Base-by-base conservation (phyloP, 1,284 basidiomycete genomes). In the Rhodotorula sp. region DNA sequence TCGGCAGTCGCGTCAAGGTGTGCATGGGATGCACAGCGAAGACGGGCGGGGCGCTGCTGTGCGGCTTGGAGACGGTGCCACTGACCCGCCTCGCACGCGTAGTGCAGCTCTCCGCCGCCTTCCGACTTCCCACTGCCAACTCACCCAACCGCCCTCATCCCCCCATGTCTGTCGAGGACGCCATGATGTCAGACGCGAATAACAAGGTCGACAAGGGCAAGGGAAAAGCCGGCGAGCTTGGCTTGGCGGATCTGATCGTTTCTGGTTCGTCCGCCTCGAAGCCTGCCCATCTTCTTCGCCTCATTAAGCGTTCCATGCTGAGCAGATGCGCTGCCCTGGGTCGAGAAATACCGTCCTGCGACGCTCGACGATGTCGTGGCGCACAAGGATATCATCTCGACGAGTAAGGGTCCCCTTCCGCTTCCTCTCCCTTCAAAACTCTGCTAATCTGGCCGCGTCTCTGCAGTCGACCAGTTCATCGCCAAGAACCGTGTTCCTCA, bases 401-500 rank as follows among this genome's bases (percentile, higher is more conserved):
- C 94, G 13, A 94, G 94, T 96, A 75, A 24, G 62, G 46, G 10
- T 17, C 2, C n/a, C 4, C 51, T 24, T 19, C 7, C 17, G 29
- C 27, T 29, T 22, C 22, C 36, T 22, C 27, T 15, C 51, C 1
- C 3, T 9, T 2, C 0, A 17, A 24, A 27, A 29, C n/a, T 10
- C 27, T 46, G 22, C 46, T 24, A 2, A 5, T 19, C 17, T 29
- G 1, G 6, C n/a, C 46, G 17, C 10, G 10, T 27, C 39, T 17
- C n/a, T 71, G 19, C 64, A 97, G 94, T 98, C 81, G 92, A 95
- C 80, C 91, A 90, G 79, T 99, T 99, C 80, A 95, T 99, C 77
- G 89, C 93, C 76, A 93, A 93, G 80, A 94, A 95, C 74, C 84
- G 94, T 59, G 81, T 99, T 34, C 96, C 96, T 0, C 96, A 99